Percentiles rank a stretch among this genome's conserved stretches.
Evolutionary conservation across 2,329 filamentous ascomycete species (phyloP).

Genomic region (Hymenoscyphus scutula): DNA sequence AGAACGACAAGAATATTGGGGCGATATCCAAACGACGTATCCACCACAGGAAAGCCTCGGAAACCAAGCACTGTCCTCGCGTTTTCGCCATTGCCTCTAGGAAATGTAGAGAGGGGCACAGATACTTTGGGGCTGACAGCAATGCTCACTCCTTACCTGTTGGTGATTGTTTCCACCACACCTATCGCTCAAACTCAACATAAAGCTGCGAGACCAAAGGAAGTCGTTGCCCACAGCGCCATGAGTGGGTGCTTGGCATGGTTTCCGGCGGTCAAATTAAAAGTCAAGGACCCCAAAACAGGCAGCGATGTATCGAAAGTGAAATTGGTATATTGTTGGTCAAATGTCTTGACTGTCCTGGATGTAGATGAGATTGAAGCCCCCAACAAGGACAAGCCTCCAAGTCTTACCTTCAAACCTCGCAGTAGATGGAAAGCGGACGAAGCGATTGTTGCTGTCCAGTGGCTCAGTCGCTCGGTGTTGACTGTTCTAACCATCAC

Average conservation of each 20-base stretch:
- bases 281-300: conserved; percentile 65
- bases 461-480: conserved; percentile 94
- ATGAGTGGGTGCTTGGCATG: conserved; percentile 93
- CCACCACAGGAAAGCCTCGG: conserved; percentile 60
- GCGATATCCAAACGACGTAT: conserved; percentile 73
- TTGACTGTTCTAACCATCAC: conserved; percentile 90
- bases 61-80: conserved; percentile 95
- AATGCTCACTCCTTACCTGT: conserved; percentile 89
- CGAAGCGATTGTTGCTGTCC: conserved; percentile 91
- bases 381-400: conserved; percentile 72
- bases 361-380: conserved; percentile 75
- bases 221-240: conserved; percentile 83
- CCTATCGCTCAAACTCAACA: conserved; percentile 95
- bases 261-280: conserved; percentile 95
- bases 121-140: conserved; percentile 89
- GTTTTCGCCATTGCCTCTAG: conserved; percentile 84
- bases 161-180: conserved; percentile 96
- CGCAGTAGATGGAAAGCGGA: conserved; percentile 90
- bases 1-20: conserved; percentile 90
- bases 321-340: conserved; percentile 98
- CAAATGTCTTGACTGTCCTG: conserved; percentile 90
- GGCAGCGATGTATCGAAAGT: conserved; percentile 71
- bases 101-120: conserved; percentile 87
- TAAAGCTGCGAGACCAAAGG: conserved; percentile 87
- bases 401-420: conserved; percentile 74